Conservation (phyloP, 2,329 filamentous ascomycete species). For the Claviceps citrina region DNA sequence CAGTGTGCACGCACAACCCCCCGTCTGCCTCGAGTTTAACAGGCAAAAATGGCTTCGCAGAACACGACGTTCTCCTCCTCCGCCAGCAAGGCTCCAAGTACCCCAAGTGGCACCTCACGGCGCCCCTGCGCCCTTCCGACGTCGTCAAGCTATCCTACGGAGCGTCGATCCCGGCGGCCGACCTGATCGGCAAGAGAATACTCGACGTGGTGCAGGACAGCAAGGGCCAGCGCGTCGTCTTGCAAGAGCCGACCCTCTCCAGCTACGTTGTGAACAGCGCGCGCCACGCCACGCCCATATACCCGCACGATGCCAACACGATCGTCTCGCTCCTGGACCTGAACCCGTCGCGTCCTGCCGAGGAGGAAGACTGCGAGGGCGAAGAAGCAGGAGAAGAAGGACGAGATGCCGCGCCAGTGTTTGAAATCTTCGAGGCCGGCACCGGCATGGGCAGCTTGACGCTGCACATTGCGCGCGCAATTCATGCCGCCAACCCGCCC, state of each 20-base stretch:
- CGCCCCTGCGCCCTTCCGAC: constrained; percentile 18
- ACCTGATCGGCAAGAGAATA: constrained; percentile 47
- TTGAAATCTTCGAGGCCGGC: constrained; percentile 72
- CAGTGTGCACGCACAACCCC: too few species aligned
- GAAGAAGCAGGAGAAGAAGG: too few species aligned
- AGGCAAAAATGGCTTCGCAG: too few species aligned
- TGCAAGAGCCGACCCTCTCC: constrained; percentile 52
- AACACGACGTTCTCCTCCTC: constrained; percentile 26
- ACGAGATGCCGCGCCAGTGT: constrained; percentile 25
- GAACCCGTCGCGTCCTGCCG: constrained; percentile 34
- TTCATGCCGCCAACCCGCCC: constrained; percentile 55
- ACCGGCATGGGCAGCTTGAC: constrained; percentile 75
- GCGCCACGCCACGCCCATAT: constrained; percentile 60
- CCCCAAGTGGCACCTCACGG: constrained; percentile 24
- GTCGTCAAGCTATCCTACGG: constrained; percentile 26
- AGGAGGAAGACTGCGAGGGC: constrained; percentile 16
- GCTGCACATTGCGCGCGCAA: constrained; percentile 56
- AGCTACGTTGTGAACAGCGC: constrained; percentile 56
- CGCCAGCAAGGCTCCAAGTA: constrained; percentile 22
- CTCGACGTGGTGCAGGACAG: constrained; percentile 44
- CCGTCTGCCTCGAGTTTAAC: too few species aligned
- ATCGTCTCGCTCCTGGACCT: constrained; percentile 67
- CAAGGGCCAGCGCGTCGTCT: constrained; percentile 32
- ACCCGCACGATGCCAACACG: constrained; percentile 57
- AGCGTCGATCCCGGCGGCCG: constrained; percentile 31